These are phyloP conservation scores for Stephania japonica DNA, from an alignment of 164 flowering plant genomes.

Conservation along the genomic window DNA sequence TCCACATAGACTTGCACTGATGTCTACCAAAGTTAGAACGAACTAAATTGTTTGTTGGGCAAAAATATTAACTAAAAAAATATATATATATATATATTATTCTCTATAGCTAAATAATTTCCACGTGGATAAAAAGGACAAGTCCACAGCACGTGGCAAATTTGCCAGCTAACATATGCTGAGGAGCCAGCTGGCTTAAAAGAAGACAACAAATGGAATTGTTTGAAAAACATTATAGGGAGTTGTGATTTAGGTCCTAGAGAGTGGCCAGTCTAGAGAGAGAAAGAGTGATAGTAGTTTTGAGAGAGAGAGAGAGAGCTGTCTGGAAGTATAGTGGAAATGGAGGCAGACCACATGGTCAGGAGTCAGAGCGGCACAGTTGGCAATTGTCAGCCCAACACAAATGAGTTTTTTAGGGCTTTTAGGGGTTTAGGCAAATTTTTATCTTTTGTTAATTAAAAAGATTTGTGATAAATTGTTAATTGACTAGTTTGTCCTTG, in stretches of 20 bases:
- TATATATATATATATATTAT: too few relatives aligned
- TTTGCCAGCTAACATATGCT: neutral
- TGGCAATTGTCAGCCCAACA: neutral
- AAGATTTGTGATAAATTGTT: neutral
- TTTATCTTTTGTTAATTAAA: neutral
- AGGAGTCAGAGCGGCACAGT: neutral
- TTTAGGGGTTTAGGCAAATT: neutral
- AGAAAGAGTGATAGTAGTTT: too few relatives aligned
- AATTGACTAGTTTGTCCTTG: neutral
- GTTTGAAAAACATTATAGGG: neutral
- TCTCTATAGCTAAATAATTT: neutral
- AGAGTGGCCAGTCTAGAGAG: too few relatives aligned
- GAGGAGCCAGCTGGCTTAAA: neutral
- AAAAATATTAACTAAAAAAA: too few relatives aligned
- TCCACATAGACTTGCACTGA: neutral
- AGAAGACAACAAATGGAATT: neutral
- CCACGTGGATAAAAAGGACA: neutral
- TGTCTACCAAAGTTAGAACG: neutral
- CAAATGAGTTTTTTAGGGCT: too few relatives aligned
- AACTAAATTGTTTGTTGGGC: neutral
- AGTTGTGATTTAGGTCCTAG: neutral
- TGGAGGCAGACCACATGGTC: conserved; percentile 9
- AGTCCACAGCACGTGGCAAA: neutral
- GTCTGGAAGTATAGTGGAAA: conserved; percentile 1
- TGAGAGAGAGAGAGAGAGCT: neutral